Base-by-base conservation (phyloP, 108 stramenopile species). In the Schizochytrium sp. region DNA sequence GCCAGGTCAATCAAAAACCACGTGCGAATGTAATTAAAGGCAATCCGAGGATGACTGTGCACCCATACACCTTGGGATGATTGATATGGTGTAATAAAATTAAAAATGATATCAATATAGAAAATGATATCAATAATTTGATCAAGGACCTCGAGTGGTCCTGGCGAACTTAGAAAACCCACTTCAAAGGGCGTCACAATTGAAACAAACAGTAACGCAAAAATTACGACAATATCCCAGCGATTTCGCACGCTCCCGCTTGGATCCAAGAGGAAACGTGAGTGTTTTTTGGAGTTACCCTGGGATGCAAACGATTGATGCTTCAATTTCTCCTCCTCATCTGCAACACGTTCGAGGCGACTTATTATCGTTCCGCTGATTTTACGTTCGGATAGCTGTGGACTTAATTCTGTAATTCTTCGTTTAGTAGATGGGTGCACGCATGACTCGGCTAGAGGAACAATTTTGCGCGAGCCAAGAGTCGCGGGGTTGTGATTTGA, bases 151-250 rank as follows among this genome's bases (percentile, higher is more conserved):
- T 10, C 55, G 1, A 83, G 47, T 8, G 28, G 5, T 17, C 47
- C 5, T 8, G 76, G 53, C 53, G 10, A 10, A 2, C 28, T 17
- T 12, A 83, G 76, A 42, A 40, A 83, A 17, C 50, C 45, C 3
- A 55, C 53, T 40, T 83, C 76, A 42, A 83, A 83, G 10, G 76
- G 76, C n/a, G 76, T 83, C 17, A 83, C 15, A 3, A 49, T 83
- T 13, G 76, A 49, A 53, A 83, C 76, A 8, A 55, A 17, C 76
- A 83, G 28, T 47, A 83, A 53, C 50, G 76, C 76, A 83, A 83
- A 46, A 17, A 83, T 83, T n/a, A 83, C 76, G n/a, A 83, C 76
- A 38, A 83, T 55, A 42, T 83, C 76, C 76, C 76, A 83, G 10
- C 47, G 47, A 2, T 83, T 83, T 42, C 76, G 76, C 2, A 49